Evolutionary conservation across 768 basidiomycete genomes (phyloP).

Genomic region (Mycena polygramma): DNA sequence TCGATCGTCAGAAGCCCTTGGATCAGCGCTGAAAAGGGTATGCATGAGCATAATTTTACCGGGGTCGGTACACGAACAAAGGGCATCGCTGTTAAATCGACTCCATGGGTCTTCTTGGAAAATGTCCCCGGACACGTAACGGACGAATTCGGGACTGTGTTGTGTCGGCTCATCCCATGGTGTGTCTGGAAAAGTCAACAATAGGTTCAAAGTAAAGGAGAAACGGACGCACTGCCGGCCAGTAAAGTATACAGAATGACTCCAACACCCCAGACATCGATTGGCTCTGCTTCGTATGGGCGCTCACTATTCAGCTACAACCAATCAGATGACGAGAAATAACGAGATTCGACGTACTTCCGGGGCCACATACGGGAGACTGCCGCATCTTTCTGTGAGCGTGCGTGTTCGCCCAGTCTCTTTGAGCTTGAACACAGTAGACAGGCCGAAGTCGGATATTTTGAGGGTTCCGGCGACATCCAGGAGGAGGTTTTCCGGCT

Average conservation of each 20-base stretch:
- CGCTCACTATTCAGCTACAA: conserved; percentile 71
- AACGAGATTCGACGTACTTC: conserved; percentile 68
- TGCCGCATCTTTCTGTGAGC: conserved; percentile 89
- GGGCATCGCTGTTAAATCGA: conserved; percentile 65
- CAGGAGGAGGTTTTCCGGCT: conserved; percentile 95
- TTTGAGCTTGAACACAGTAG: conserved; percentile 89
- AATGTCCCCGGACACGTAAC: conserved; percentile 80
- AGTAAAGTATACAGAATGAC: conserved; percentile 94
- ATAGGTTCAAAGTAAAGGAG: conserved; percentile 4
- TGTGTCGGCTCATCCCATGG: conserved; percentile 96
- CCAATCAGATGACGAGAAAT: not conserved
- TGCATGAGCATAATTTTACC: conserved; percentile 41
- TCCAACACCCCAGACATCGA: conserved; percentile 97
- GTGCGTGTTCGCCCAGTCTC: conserved; percentile 80
- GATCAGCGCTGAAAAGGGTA: conserved; percentile 71
- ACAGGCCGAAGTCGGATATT: conserved; percentile 95
- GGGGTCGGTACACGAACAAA: conserved; percentile 63
- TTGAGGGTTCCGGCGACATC: conserved; percentile 89
- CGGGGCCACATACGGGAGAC: conserved; percentile 94
- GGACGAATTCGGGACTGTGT: conserved; percentile 81
- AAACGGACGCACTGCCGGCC: conserved; percentile 84
- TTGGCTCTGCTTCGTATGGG: conserved; percentile 90
- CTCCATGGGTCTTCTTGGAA: conserved; percentile 87
- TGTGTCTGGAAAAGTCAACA: conserved; percentile 71
- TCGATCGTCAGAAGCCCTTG: conserved; percentile 80